Base-by-base conservation (phyloP, 202 grass and related monocot genomes). In the Panicum virgatum region DNA sequence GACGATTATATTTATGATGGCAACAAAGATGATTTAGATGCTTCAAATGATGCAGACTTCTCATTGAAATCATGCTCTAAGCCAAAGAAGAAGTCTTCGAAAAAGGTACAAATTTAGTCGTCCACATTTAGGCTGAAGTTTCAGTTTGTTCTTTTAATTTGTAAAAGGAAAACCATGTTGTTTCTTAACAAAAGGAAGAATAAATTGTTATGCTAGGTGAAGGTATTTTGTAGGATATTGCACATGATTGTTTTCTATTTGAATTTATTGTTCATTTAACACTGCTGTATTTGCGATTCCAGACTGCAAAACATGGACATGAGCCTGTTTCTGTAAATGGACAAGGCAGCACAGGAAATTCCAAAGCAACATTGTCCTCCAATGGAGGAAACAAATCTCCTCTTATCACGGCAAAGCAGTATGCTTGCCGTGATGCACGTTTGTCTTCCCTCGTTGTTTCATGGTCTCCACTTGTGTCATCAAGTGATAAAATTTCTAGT, bases 401-500 rank as follows among this genome's bases (percentile, higher is more conserved):
- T 86, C 73, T 80, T 81, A 95, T 93, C 72, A 91, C 82, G 37
- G 84, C 90, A 30, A 85, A 93, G 57, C 90, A 98, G 46, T 98
- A 93, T 89, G 88, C 88, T 75, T 65, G 72, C 69, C 88, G 90
- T 45, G 79, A 67, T 90, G 84, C 90, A 68, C 32, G 82, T 62
- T 40, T 98, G 44, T 93, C 88, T 79, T 94, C 92, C 61, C 82
- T 93, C 15, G 38, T 89, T 40, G 86, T 93, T 60, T 82, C 88
- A 75, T 98, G 92, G 95, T 98, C 95, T 69, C 95, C 92, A 36
- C 47, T 75, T 61, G 12, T 97, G 48, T 82, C 75, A 79, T 86
- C 86, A 91, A 36, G 8, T 53, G 73, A 60, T 58, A 78, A 30
- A 66, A 62, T 5, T 67, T 75, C 87, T 54, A 48, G 46, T 82